Evolutionary conservation across 192 early-diverging fungal genomes (phyloP).

Genomic region (Entomortierella chlamydospora): DNA sequence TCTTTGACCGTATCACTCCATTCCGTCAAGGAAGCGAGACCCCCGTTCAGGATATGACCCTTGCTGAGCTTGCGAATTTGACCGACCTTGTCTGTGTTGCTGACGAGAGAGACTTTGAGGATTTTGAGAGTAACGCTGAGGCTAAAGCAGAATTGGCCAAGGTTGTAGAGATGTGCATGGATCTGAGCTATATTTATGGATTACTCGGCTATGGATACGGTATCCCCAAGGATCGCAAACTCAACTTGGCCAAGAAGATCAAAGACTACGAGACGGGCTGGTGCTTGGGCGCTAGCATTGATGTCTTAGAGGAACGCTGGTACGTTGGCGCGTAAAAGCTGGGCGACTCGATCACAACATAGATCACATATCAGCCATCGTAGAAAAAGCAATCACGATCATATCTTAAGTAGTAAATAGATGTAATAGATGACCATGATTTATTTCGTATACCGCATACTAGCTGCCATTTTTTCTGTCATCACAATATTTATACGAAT

Average conservation of each 20-base stretch:
- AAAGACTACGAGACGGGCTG: conserved; percentile 94
- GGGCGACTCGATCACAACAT: neutral
- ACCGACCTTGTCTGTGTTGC: conserved; percentile 77
- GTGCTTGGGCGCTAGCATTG: conserved; percentile 94
- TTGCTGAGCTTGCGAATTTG: conserved; percentile 73
- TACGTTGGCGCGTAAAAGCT: conserved; percentile 4
- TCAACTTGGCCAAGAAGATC: conserved; percentile 93
- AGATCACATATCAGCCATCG: neutral
- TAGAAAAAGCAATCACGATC: no score
- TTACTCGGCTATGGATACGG: conserved; percentile 89
- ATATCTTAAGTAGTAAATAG: no score
- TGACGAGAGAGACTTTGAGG: conserved; percentile 54
- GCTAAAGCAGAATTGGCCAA: conserved; percentile 60
- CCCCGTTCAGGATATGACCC: conserved; percentile 72
- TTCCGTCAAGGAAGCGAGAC: conserved; percentile 63
- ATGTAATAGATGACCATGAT: no score
- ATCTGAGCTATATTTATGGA: conserved; percentile 88
- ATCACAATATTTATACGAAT: no score
- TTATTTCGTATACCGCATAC: no score
- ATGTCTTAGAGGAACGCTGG: conserved; percentile 73
- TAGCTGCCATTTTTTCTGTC: no score
- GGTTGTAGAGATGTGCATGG: conserved; percentile 87
- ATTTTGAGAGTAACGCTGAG: conserved; percentile 57
- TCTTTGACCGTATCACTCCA: conserved; percentile 89
- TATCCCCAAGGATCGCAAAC: conserved; percentile 70